These are phyloP conservation scores for Pezicula carpinea DNA, from an alignment of 2,329 filamentous ascomycete species.

Conservation along the genomic window DNA sequence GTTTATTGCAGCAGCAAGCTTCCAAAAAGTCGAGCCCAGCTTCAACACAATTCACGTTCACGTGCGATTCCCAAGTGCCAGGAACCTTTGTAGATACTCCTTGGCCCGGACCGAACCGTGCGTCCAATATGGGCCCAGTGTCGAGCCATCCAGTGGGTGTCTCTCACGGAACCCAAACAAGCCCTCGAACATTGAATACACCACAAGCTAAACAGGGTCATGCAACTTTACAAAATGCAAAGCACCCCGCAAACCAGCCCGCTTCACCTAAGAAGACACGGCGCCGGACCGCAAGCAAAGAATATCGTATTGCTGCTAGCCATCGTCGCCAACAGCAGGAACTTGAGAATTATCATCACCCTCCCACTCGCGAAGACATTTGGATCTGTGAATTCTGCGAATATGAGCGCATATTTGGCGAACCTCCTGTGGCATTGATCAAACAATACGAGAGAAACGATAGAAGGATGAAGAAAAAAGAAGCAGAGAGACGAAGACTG, in stretches of 20 bases:
- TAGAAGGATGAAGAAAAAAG: conserved; percentile 72
- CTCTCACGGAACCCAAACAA: conserved; percentile 30
- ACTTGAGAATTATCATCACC: conserved; percentile 70
- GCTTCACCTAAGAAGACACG: conserved; percentile 53
- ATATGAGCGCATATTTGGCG: conserved; percentile 93
- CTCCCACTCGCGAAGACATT: conserved; percentile 66
- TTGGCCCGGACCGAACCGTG: conserved; percentile 54
- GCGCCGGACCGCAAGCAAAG: conserved; percentile 61
- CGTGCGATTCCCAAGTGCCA: conserved; percentile 84
- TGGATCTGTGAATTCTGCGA: conserved; percentile 99
- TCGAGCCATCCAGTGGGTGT: conserved; percentile 12
- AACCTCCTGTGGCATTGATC: conserved; percentile 77
- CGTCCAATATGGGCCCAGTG: conserved; percentile 17
- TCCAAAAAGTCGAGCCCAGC: conserved; percentile 58
- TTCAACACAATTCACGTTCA: conserved; percentile 93
- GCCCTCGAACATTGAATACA: conserved; percentile 20
- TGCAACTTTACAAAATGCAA: conserved; percentile 28
- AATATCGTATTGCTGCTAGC: conserved; percentile 70
- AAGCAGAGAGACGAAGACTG: conserved; percentile 79
- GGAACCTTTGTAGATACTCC: conserved; percentile 55
- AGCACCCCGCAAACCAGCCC: conserved; percentile 34
- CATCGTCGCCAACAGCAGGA: conserved; percentile 74
- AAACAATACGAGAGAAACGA: conserved; percentile 94
- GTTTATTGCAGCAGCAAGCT: conserved; percentile 68
- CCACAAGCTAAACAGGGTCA: conserved; percentile 19